A percentile compares a stretch with the other conserved stretches of the same genome.
These are phyloP conservation scores for Kodamaea sagamina DNA, from an alignment of 805 yeast species.

Conservation along the genomic window DNA sequence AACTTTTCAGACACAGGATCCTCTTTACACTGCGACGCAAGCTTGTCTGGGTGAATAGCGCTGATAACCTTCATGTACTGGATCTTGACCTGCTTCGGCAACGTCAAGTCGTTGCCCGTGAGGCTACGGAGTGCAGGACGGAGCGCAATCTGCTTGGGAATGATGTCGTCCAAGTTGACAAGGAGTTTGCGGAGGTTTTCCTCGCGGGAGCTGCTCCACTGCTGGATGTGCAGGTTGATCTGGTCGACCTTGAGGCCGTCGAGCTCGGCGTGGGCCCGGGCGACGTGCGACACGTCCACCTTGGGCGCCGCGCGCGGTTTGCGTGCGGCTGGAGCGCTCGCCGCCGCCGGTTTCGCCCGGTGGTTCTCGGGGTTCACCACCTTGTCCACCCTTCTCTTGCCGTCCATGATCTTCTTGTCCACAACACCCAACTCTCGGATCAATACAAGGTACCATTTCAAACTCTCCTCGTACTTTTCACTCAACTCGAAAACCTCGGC, in stretches of 20 bases:
- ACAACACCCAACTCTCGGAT: conserved; percentile 65
- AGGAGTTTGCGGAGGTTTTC: conserved; percentile 78
- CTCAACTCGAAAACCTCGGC: conserved; percentile 85
- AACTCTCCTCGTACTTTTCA: conserved; percentile 69
- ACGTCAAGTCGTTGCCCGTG: conserved; percentile 70
- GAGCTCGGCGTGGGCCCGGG: conserved; percentile 12
- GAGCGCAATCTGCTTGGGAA: conserved; percentile 50
- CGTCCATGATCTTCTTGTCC: conserved; percentile 68
- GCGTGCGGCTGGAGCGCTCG: too few species aligned
- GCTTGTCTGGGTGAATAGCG: conserved; percentile 82
- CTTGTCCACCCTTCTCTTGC: conserved; percentile 73
- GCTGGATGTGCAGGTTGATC: conserved; percentile 13
- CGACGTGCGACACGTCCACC: conserved; percentile 15
- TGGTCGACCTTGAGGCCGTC: conserved; percentile 11
- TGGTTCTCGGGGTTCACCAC: conserved; percentile 57
- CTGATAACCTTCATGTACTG: conserved; percentile 80
- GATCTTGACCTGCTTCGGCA: conserved; percentile 87
- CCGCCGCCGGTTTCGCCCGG: conserved; percentile 15
- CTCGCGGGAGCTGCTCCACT: conserved; percentile 16
- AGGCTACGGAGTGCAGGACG: conserved; percentile 18
- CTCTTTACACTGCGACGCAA: conserved; percentile 37
- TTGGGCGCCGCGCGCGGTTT: conserved; percentile 18
- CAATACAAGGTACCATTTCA: conserved; percentile 59
- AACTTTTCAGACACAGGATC: conserved; percentile 74
- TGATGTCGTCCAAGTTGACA: conserved; percentile 62